These are phyloP conservation scores for Podospora appendiculata DNA, from an alignment of 495 filamentous ascomycete species.

Conservation along the genomic window DNA sequence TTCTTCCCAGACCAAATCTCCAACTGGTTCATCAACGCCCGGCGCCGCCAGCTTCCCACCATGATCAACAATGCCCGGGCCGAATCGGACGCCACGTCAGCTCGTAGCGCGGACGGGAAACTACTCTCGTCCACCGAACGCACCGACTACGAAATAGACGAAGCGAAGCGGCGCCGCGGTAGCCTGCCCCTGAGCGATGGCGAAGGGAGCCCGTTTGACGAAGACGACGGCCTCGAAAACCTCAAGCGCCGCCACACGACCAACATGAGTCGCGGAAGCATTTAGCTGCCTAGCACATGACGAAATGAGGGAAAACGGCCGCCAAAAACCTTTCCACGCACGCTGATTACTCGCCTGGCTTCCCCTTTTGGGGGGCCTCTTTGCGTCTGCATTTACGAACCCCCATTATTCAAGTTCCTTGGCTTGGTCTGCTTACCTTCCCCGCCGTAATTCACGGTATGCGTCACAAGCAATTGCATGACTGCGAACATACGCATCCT, in stretches of 20 bases:
- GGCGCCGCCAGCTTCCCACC: constrained; percentile 66
- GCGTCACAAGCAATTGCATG: too few species aligned
- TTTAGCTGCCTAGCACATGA: background rate
- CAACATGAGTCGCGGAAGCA: constrained; percentile 15
- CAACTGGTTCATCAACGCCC: constrained; percentile 95
- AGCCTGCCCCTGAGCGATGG: constrained; percentile 29
- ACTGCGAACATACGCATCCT: too few species aligned
- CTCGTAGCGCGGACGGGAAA: background rate
- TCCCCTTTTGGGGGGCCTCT: too few species aligned
- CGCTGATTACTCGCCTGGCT: too few species aligned
- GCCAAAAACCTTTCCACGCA: background rate
- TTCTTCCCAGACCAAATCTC: constrained; percentile 55
- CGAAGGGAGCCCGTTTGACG: constrained; percentile 24
- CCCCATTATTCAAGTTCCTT: too few species aligned
- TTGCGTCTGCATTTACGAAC: too few species aligned
- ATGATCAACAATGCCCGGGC: constrained; percentile 48
- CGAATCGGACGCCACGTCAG: constrained; percentile 26
- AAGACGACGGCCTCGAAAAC: constrained; percentile 24
- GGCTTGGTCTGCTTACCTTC: too few species aligned
- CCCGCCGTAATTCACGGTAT: too few species aligned
- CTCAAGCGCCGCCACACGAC: constrained; percentile 9
- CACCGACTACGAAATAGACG: constrained; percentile 18
- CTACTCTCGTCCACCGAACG: constrained; percentile 11
- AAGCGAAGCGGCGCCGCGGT: constrained; percentile 5
- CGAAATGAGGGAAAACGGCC: background rate